Base-by-base conservation (phyloP, 2,329 filamentous ascomycete genomes). In the Xylariales sp. region DNA sequence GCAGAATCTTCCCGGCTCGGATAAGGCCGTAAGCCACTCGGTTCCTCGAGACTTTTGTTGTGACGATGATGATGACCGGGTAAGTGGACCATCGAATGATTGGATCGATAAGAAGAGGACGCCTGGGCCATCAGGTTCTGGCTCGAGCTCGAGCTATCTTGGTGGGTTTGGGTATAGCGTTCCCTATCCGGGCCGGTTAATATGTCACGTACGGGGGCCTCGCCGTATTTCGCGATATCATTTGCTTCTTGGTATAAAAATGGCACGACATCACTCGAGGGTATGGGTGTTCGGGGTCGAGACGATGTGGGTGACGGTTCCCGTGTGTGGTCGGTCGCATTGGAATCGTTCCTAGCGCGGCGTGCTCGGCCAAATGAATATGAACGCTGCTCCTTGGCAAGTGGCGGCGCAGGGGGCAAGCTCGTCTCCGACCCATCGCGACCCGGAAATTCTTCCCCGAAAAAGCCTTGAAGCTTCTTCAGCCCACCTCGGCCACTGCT, bases 251-350 rank as follows among this genome's bases (percentile, higher is more conserved):
- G 96, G 78, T 96, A 98, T 69, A 97, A 86, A 86, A 97, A 99
- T n/a, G 96, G 96, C 46, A 97, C 96, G 65, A 99, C 94, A 80
- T 98, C 95, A 76, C 93, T 96, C 12, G 93, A 93, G 49, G 93
- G 93, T 59, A 94, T 85, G 12, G 94, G 94, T n/a, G 93, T 97
- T 74, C 91, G 87, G 55, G 94, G 93, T 72, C 93, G 87, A 34
- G 92, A 94, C 39, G 88, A 89, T 60, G 88, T 87, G 48, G 93
- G 93, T 61, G 94, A 97, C 53, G 85, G 86, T 70, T 94, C 91
- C 71, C 75, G 71, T 71, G 90, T 90, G 74, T 91, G 87, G 76
- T 96, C 89, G 62, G 89, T 90, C 61, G 88, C 88, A 80, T 89
- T 89, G 60, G 94, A 97, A 79, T 93, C 91, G 79, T 95, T 94